phyloP scores from a whole-genome alignment of 2,329 filamentous ascomycete species.

The Stagonosporopsis tanaceti region DNA sequence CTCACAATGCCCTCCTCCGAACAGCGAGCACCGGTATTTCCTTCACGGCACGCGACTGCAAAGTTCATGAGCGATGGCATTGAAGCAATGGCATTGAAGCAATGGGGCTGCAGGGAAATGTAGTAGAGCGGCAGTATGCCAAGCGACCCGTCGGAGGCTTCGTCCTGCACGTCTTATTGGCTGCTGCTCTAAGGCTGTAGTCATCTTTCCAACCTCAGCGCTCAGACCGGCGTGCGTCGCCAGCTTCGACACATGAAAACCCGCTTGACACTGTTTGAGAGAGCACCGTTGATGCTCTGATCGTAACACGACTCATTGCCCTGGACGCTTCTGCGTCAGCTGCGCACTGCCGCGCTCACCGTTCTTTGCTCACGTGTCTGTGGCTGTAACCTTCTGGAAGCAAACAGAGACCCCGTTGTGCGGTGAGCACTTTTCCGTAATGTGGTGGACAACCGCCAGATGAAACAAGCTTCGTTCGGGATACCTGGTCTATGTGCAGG shows the following conservation, averaged over 20 bases:
- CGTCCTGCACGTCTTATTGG: slow-evolving; percentile 41
- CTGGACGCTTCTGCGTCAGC: background rate
- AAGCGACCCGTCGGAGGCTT: slow-evolving; percentile 26
- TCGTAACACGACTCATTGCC: slow-evolving; percentile 5
- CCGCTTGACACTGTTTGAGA: slow-evolving; percentile 3
- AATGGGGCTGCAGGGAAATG: slow-evolving; percentile 5
- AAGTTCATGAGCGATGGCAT: background rate
- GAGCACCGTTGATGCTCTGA: background rate
- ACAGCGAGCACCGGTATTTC: background rate
- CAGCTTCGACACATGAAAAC: slow-evolving; percentile 7
- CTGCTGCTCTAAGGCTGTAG: slow-evolving; percentile 22
- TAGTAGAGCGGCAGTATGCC: slow-evolving; percentile 12
- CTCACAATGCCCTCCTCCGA: slow-evolving; percentile 1
- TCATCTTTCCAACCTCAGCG: slow-evolving; percentile 27
- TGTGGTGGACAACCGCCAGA: slow-evolving; percentile 28
- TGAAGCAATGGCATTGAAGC: background rate
- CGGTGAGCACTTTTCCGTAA: slow-evolving; percentile 18
- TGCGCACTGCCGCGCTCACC: slow-evolving; percentile 10
- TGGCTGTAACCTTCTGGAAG: slow-evolving; percentile 31
- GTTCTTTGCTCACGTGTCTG: slow-evolving; percentile 26
- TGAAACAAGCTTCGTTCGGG: slow-evolving; percentile 45
- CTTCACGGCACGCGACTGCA: background rate
- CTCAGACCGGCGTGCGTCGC: slow-evolving; percentile 11
- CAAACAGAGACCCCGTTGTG: slow-evolving; percentile 1
- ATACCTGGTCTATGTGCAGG: slow-evolving; percentile 20